Base-by-base conservation (phyloP, 768 basidiomycete genomes). In the Amanita exitialis region DNA sequence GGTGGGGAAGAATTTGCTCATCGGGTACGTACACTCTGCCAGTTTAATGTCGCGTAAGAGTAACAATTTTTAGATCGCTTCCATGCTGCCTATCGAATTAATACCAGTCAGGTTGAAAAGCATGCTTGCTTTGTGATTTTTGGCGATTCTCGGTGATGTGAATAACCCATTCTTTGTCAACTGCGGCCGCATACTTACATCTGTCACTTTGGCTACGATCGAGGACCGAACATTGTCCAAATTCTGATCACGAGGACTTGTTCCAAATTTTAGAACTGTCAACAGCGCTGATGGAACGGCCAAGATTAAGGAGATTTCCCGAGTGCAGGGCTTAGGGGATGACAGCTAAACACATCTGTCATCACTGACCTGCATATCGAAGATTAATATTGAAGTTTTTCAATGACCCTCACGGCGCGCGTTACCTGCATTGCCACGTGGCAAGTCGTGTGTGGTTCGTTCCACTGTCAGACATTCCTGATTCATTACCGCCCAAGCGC, bases 1-100 rank as follows among this genome's bases (percentile, higher is more conserved):
- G 91, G 93, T 9, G 90, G 90, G 2, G 76, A 83, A 63, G 79
- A 79, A 35, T 66, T 78, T 53, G 69, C 78, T 51, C 69, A 66
- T 25, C 79, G 78, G 76, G 89, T 89, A 54, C 56, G 69, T 62
- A 36, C 45, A 47, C 35, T 43, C 20, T 21, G 28, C 39, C 30
- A 20, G 53, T 28, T 13, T 5, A 35, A 7, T 39, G 15, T 38
- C 15, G 6, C 7, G 36, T 23, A 15, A 37, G 21, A 38, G 8
- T 36, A 16, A 52, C n/a, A 23, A 45, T 45, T 27, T 23, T 32
- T 39, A 76, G 74, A 63, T 69, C 46, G 65, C 62, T 3, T 59
- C 59, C 16, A 61, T 70, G 44, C 57, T 75, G 27, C 71, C 73
- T 2, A 42, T 52, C 25, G 69, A 70, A 35, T 56, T 72, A 34